Conservation (phyloP, 2,329 filamentous ascomycete species). For the Botrytis porri region DNA sequence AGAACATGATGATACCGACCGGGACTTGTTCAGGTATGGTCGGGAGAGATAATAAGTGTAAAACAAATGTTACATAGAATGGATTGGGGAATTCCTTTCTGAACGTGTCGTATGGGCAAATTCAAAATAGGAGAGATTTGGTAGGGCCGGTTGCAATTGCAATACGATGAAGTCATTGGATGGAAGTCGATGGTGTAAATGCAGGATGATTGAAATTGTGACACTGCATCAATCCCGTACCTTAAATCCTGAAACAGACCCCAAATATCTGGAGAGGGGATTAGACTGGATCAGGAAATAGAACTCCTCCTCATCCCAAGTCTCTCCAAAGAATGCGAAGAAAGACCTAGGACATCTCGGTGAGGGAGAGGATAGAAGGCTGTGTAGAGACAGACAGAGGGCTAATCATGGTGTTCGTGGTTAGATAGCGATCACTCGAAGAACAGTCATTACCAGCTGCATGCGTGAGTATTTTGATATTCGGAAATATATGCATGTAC, state of each 20-base stretch:
- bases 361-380: background rate
- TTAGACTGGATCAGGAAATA: background rate
- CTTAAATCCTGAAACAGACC: conserved; percentile 7
- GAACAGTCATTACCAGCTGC: background rate
- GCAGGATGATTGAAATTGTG: conserved; percentile 7
- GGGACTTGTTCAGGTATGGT: background rate
- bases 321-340: background rate
- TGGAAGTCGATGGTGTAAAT: background rate
- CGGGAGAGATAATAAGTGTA: background rate
- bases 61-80: background rate
- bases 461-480: background rate
- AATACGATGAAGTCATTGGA: background rate
- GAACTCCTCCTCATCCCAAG: background rate
- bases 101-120: background rate
- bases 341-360: background rate
- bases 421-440: background rate
- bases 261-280: background rate
- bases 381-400: background rate
- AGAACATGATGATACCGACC: background rate
- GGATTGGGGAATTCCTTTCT: background rate
- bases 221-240: background rate
- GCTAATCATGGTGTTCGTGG: background rate
- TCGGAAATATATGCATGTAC: conserved; percentile 9
- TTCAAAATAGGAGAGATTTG: background rate
- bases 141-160: background rate